A percentile compares a stretch with the other conserved stretches of the same genome.
phyloP scores from a whole-genome alignment of 2,329 filamentous ascomycete genomes.

The Chrysoporthe austroafricana region DNA sequence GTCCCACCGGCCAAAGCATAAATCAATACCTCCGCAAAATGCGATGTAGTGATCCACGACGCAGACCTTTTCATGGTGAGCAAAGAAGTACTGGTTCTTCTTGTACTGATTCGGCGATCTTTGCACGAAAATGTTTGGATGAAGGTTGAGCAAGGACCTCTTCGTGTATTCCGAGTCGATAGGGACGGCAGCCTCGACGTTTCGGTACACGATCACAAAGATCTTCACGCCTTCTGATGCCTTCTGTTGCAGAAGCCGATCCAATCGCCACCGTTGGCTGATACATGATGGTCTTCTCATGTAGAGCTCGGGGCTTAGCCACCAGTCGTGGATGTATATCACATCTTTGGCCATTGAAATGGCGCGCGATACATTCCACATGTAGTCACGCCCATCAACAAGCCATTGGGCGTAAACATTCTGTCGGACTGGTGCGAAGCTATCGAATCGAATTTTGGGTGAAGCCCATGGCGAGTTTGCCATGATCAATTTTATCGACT shows the following conservation, averaged over 20 bases:
- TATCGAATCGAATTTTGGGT: constrained; percentile 81
- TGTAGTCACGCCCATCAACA: constrained; percentile 95
- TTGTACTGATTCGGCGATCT: constrained; percentile 96
- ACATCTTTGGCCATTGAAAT: constrained; percentile 98
- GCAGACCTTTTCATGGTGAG: constrained; percentile 97
- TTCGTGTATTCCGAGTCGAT: constrained; percentile 99
- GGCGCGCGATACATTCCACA: constrained; percentile 98
- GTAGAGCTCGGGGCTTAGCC: constrained; percentile 95
- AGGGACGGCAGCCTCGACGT: constrained; percentile 94
- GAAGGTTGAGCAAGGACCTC: constrained; percentile 90
- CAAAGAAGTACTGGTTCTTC: constrained; percentile 99
- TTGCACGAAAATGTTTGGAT: constrained; percentile 95
- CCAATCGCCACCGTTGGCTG: constrained; percentile 96
- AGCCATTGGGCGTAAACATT: constrained; percentile 94
- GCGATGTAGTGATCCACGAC: constrained; percentile 95
- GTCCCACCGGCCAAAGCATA: constrained; percentile 98
- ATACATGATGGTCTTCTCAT: constrained; percentile 92
- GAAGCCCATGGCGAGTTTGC: constrained; percentile 79
- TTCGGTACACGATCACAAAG: constrained; percentile 96
- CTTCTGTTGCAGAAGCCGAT: constrained; percentile 90
- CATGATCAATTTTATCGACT: constrained; percentile 87
- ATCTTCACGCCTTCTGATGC: constrained; percentile 95
- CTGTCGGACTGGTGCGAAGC: constrained; percentile 87
- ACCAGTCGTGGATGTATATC: constrained; percentile 99
- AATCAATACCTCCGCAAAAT: constrained; percentile 92